Evolutionary conservation across 2,329 filamentous ascomycete species (phyloP).

Genomic region (Aspergillus calidoustus): DNA sequence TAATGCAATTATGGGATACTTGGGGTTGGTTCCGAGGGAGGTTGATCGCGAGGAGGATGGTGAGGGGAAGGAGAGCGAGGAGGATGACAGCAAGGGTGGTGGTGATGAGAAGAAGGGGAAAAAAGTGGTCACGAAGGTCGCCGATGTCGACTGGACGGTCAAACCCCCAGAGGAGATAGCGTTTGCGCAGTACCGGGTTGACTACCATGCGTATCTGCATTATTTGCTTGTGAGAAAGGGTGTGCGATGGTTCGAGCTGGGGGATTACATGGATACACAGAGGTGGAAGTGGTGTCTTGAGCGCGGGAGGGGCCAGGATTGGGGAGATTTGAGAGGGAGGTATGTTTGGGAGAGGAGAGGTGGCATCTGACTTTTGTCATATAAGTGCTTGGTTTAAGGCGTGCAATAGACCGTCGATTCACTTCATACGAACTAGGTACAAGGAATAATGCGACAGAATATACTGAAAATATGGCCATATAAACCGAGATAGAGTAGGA

Average conservation of each 20-base stretch:
- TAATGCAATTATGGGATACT: neutral
- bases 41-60: neutral
- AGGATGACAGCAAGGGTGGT: neutral
- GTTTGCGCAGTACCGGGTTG: neutral
- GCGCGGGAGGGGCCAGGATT: neutral
- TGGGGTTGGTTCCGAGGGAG: neutral
- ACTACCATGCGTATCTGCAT: neutral
- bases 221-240: neutral
- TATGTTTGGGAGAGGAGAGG: neutral
- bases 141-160: neutral
- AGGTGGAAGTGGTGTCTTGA: constrained; percentile 1
- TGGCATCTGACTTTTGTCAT: neutral
- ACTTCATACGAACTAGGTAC: neutral
- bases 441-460: neutral
- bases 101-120: too few relatives aligned
- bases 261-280: constrained; percentile 1
- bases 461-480: neutral
- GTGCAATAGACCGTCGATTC: neutral
- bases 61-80: neutral
- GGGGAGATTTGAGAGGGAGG: neutral
- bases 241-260: neutral
- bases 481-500: neutral
- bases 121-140: neutral
- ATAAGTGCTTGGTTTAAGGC: neutral
- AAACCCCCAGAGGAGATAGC: neutral